Evolutionary conservation across 1,139 yeast species (phyloP).

Genomic region (Wickerhamomyces sp.): DNA sequence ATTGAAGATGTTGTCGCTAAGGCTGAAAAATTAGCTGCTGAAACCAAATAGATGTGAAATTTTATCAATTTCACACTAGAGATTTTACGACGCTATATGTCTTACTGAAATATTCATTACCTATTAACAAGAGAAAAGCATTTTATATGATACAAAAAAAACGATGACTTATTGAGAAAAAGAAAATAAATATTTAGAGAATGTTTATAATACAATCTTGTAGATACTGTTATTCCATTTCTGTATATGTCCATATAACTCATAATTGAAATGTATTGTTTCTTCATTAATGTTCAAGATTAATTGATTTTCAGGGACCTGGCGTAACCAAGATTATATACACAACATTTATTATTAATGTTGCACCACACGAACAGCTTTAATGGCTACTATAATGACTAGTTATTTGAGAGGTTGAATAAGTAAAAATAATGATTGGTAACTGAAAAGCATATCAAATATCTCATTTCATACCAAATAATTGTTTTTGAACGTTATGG

Average conservation of each 20-base stretch:
- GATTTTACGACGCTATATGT: background rate
- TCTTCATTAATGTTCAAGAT: too few relatives aligned
- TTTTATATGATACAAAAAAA: conserved; percentile 2
- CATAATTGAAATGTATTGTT: too few relatives aligned
- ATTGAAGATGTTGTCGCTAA: conserved; percentile 97
- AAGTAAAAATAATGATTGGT: too few relatives aligned
- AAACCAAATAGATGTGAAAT: conserved; percentile 53
- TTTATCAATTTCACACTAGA: background rate
- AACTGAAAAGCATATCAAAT: too few relatives aligned
- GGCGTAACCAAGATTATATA: too few relatives aligned
- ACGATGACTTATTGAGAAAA: conserved; percentile 4
- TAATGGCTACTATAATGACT: too few relatives aligned
- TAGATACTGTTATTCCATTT: background rate
- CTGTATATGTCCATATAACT: background rate
- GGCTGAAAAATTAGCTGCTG: conserved; percentile 98
- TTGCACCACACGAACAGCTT: too few relatives aligned
- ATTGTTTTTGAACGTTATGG: too few relatives aligned
- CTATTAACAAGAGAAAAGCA: conserved; percentile 1
- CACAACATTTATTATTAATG: too few relatives aligned
- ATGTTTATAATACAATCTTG: conserved; percentile 8
- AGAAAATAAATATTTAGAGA: conserved; percentile 19
- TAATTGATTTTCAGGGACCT: too few relatives aligned
- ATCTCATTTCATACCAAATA: too few relatives aligned
- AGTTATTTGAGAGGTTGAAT: too few relatives aligned
- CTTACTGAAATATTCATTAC: conserved; percentile 1